Base-by-base conservation (phyloP, 148 eudicot genomes). In the Rhododendron kiyosumense region DNA sequence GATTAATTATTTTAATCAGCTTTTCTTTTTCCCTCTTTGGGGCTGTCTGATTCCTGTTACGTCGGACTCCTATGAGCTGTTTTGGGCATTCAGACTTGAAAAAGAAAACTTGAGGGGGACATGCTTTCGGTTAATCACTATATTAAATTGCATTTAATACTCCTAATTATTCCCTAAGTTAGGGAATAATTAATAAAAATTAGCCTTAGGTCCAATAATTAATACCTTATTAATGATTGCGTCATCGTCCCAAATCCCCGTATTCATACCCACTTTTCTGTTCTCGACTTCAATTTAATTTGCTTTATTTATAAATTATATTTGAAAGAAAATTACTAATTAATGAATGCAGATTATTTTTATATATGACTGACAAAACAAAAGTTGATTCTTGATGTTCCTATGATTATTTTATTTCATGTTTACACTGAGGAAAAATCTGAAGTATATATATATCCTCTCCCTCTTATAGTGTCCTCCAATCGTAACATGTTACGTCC, bases 41-140 rank as follows among this genome's bases (percentile, higher is more conserved):
- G 76, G 85, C 85, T 83, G 85, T 83, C 69, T 7, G 76, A 82
- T 61, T 83, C 85, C 46, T 63, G 85, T n/a, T 34, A 65, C 22
- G 76, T n/a, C 12, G 36, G 54, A 43, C 34, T n/a, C 81, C 54
- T 38, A 61, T 61, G 77, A 26, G 57, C 84, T 82, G 46, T 61
- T 41, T 36, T n/a, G 54, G 76, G 52, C 77, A 83, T 65, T 83
- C 77, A 65, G 49, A 65, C 85, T n/a, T 4, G n/a, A 41, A 83
- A 83, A 26, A 15, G 48, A 41, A 14, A n/a, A 6, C 15, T 15
- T 13, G 18, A 10, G 38, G 36, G 24, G 76, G 77, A 14, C 85
- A 24, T 7, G 32, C 85, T 83, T 83, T 83, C 85, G 85, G 85
- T 41, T 83, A 48, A 65, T 63, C 63, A 18, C 45, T 83, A 79